Evolutionary conservation across 306 rosid species (phyloP).

Genomic region (Castanea sativa): DNA sequence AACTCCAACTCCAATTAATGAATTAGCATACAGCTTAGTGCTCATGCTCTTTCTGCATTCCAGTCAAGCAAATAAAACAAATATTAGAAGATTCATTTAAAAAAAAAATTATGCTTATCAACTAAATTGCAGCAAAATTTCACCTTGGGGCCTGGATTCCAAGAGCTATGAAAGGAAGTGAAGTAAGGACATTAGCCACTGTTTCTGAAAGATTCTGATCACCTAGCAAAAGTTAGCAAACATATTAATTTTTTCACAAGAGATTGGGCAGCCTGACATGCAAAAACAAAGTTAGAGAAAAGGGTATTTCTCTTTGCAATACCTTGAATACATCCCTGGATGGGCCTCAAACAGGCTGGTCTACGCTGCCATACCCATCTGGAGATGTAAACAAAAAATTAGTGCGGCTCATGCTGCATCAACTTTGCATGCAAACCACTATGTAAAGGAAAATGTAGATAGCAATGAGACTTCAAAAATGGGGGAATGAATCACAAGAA

Average conservation of each 20-base stretch:
- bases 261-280: slow-evolving; percentile 12
- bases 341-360: slow-evolving; percentile 79
- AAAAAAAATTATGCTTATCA: neutral
- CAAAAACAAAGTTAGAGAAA: slow-evolving; percentile 11
- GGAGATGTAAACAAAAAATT: slow-evolving; percentile 29
- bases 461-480: neutral
- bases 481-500: neutral
- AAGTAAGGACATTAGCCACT: slow-evolving; percentile 83
- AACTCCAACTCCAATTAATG: slow-evolving; percentile 97
- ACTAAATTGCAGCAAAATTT: slow-evolving; percentile 23
- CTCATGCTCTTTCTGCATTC: slow-evolving; percentile 69
- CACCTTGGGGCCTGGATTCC: slow-evolving; percentile 90
- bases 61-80: slow-evolving; percentile 1
- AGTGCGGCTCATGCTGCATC: slow-evolving; percentile 5
- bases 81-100: neutral
- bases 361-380: slow-evolving; percentile 81
- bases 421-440: neutral
- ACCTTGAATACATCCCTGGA: slow-evolving; percentile 69
- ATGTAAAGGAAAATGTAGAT: neutral
- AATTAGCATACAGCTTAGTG: slow-evolving; percentile 86
- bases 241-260: neutral
- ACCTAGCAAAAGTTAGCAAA: slow-evolving; percentile 43
- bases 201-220: slow-evolving; percentile 68
- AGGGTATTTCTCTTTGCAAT: slow-evolving; percentile 15
- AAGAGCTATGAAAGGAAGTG: slow-evolving; percentile 81